Base-by-base conservation (phyloP, 441 rosid genomes). In the Dalechampia spathulata region DNA sequence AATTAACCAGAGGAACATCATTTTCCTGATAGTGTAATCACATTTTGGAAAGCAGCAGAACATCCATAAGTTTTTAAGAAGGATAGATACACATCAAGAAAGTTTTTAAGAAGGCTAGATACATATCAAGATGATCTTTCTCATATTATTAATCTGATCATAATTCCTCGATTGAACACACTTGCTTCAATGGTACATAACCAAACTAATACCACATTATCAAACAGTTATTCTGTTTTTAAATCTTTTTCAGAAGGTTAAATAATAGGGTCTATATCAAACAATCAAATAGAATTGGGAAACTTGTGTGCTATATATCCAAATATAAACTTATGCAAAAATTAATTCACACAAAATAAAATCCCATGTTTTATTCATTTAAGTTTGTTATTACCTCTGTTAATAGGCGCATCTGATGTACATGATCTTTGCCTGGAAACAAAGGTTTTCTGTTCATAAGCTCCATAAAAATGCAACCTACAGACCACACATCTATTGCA, bases 401-500 rank as follows among this genome's bases (percentile, higher is more conserved):
- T 65, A 83, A 69, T 42, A 86, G 71, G 17, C 83, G 86, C 92
- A 87, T 79, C 74, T 87, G 96, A 66, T 88, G 94, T 34, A 80
- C 86, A 47, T 81, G 91, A 63, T 88, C 96, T 60, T 61, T 88
- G 52, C 96, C 96, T 0, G 94, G 96, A 62, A 88, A 88, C 63
- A 88, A 48, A 64, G 96, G 94, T 54, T 72, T 88, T 63, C 89
- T 70, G 47, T 88, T 88, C 89, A 85, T 80, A 30, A 88, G 91
- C 80, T 88, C 96, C 96, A 88, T 78, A 51, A 69, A 88, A 63
- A 88, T 75, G 72, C 96, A 88, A 60, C 96, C 94, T 17, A 88
- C 94, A 61, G 96, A 88, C 96, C 96, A 88, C 49, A 88, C 96
- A 74, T 88, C 96, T 11, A 88, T 88, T 27, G 96, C 81, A 21